phyloP scores from a whole-genome alignment of 371 early-diverging fungal genomes.

The Mortierella sp. region DNA sequence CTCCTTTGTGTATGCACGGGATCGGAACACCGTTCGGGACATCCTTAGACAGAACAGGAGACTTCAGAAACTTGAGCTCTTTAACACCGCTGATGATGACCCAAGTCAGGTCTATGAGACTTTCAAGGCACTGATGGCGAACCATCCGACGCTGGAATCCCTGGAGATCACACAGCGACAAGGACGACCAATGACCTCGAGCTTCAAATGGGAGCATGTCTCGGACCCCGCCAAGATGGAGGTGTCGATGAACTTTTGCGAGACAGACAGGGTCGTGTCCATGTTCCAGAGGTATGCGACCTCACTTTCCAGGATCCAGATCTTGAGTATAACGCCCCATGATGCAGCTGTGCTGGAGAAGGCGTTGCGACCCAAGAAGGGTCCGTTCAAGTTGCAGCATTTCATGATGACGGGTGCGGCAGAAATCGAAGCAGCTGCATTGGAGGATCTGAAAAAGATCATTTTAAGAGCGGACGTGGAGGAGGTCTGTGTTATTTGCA shows the following conservation, averaged over 20 bases:
- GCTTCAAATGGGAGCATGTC: constrained; percentile 20
- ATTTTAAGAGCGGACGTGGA: constrained; percentile 11
- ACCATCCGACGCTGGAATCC: constrained; percentile 20
- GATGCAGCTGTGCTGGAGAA: constrained; percentile 33
- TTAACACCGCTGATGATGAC: constrained; percentile 23
- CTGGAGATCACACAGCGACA: constrained; percentile 31
- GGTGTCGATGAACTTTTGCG: constrained; percentile 13
- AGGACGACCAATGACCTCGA: constrained; percentile 5
- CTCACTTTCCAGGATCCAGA: constrained; percentile 1
- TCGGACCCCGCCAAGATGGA: constrained; percentile 31
- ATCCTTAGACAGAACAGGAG: constrained; percentile 28
- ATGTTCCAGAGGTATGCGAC: constrained; percentile 38
- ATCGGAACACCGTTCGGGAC: constrained; percentile 28
- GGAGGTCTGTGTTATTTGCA: neutral
- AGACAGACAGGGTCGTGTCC: constrained; percentile 34
- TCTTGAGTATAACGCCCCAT: constrained; percentile 15
- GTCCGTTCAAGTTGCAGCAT: constrained; percentile 21
- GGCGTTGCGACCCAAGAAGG: constrained; percentile 34
- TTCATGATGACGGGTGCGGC: constrained; percentile 17
- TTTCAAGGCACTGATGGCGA: constrained; percentile 30
- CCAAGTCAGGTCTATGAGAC: constrained; percentile 45
- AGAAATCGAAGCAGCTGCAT: constrained; percentile 11
- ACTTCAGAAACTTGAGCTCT: constrained; percentile 16
- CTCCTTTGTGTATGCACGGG: constrained; percentile 16
- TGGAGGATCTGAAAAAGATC: constrained; percentile 41